Conservation (phyloP, 345 rosid species). For the Brassica cretica region DNA sequence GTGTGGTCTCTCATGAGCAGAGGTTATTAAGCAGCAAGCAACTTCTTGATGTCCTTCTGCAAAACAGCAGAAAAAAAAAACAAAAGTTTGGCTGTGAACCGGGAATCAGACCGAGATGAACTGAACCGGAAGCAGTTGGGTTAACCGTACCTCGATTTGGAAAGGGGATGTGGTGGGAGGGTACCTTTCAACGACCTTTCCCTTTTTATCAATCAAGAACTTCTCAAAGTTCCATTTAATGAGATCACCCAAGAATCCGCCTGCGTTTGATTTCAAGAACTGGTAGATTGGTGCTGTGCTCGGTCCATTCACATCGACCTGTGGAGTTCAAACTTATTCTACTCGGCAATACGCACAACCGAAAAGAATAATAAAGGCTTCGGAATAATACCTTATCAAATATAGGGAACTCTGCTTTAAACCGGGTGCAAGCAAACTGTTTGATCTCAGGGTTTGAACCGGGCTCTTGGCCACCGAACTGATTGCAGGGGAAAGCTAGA, state of each 20-base stretch:
- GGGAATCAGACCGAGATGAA: slow-evolving; percentile 7
- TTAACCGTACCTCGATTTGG: slow-evolving; percentile 72
- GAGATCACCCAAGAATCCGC: slow-evolving; percentile 74
- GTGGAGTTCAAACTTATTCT: not conserved
- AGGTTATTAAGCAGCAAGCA: slow-evolving; percentile 28
- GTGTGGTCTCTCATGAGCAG: slow-evolving; percentile 19
- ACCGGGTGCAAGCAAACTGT: slow-evolving; percentile 74
- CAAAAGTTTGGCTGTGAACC: not conserved
- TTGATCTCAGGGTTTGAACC: slow-evolving; percentile 79
- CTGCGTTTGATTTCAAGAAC: slow-evolving; percentile 77
- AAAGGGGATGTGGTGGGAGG: slow-evolving; percentile 95
- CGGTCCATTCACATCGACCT: slow-evolving; percentile 96
- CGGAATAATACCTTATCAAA: slow-evolving; percentile 65
- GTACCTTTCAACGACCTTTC: slow-evolving; percentile 81
- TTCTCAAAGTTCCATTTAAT: slow-evolving; percentile 97
- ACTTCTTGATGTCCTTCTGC: slow-evolving; percentile 40
- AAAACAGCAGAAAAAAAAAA: not conserved
- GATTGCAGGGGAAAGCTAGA: slow-evolving; percentile 94
- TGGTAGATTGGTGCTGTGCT: slow-evolving; percentile 84
- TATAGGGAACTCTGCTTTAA: slow-evolving; percentile 91
- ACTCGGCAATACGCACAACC: not conserved
- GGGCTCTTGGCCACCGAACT: slow-evolving; percentile 87
- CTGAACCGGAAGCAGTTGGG: not conserved
- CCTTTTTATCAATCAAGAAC: slow-evolving; percentile 89
- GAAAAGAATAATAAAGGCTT: not conserved